Base-by-base conservation (phyloP, 306 rosid genomes). In the Pyrus communis region DNA sequence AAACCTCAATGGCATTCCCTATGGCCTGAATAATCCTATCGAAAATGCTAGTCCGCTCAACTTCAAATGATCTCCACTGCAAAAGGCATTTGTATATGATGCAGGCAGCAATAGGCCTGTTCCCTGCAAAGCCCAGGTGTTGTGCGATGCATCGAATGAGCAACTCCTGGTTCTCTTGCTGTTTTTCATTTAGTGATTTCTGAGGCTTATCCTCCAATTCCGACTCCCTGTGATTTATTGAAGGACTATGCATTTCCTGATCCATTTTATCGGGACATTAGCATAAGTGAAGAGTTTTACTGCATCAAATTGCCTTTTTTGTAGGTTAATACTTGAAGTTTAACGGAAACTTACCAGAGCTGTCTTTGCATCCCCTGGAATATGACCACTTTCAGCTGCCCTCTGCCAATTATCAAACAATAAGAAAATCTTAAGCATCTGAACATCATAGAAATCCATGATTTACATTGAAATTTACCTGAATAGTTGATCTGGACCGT, bases 51-150 rank as follows among this genome's bases (percentile, higher is more conserved):
- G 99, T 96, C 70, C 98, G 80, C 87, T 96, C 99, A 68, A 96
- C 99, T 89, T 96, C 99, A 67, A 93, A 96, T 69, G 99, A 96
- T 84, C 99, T 83, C 99, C 99, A 96, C 80, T 96, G 98, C 82
- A 93, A 86, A 80, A 96, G 99, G 82, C 99, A 93, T 91, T 91
- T 96, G 84, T 93, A 96, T 80, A 96, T 91, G 84, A 96, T 84
- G 83, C 97, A 89, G 38, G 99, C 99, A 74, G 99, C 98, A 76
- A 91, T 75, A 54, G 99, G 99, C 81, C 90, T 96, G 76, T 91
- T 92, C 78, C 85, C 93, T 69, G 96, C 78, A 79, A 96, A 96
- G 76, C 99, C 99, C 68, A 96, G 84, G 82, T 96, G 97, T 80
- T 96, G 96, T 58, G 99, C 83, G 65, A 96, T 88, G 78, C 97